Evolutionary conservation across 164 flowering plant species (phyloP).

Genomic region (Stephania yunnanensis): DNA sequence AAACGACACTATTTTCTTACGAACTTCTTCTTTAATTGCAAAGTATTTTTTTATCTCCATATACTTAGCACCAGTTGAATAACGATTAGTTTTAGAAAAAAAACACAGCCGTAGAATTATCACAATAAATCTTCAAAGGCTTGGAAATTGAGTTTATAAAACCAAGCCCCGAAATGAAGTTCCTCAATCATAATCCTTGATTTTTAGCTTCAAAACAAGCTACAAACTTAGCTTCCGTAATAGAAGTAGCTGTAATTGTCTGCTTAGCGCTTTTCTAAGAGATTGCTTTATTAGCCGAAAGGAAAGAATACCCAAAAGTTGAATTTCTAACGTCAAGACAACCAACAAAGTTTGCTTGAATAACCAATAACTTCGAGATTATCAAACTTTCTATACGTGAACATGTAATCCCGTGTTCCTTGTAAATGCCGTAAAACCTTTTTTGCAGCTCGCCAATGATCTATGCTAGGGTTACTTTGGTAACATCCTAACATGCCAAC

Average conservation of each 20-base stretch:
- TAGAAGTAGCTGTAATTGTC: background rate
- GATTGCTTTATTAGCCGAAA: background rate
- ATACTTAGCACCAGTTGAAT: no score
- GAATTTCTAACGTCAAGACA: background rate
- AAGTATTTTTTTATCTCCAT: no score
- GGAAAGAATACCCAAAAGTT: background rate
- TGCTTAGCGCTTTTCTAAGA: background rate
- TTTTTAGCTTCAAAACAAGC: background rate
- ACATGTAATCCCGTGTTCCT: no score
- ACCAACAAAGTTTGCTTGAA: no score
- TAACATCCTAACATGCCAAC: background rate
- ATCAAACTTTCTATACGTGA: no score
- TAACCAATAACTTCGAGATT: no score
- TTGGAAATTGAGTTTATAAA: no score
- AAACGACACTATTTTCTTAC: no score
- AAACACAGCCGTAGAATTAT: no score
- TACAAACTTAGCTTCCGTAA: background rate
- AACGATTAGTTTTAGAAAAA: no score
- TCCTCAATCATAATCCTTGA: background rate
- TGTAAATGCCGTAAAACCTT: background rate
- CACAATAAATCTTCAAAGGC: no score
- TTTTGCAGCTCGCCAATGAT: background rate
- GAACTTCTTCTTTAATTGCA: no score
- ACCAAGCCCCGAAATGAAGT: background rate
- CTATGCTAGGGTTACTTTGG: background rate